Conservation (phyloP, 495 filamentous ascomycete genomes). For the Bacidia gigantensis region DNA sequence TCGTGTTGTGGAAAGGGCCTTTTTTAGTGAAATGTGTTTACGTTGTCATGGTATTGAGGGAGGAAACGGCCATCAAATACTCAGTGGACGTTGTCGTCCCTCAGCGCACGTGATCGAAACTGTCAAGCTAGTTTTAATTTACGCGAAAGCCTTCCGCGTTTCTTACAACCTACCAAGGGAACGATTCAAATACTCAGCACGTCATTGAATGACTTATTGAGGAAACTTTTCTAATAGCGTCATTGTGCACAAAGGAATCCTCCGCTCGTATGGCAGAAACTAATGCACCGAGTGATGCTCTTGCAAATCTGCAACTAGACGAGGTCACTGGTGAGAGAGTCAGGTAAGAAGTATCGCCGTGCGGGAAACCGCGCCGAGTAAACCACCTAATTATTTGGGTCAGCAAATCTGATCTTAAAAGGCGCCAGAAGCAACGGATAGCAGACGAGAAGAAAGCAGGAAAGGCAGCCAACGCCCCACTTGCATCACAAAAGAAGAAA, state of each 20-base stretch:
- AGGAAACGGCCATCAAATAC: too few species aligned
- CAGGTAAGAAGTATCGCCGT: conserved; percentile 16
- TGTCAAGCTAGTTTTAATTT: too few species aligned
- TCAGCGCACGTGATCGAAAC: too few species aligned
- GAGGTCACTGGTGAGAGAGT: conserved; percentile 73
- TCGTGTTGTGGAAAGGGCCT: too few species aligned
- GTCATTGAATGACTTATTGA: too few species aligned
- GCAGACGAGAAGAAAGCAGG: conserved; percentile 77
- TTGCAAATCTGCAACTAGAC: conserved; percentile 62
- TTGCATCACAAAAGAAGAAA: conserved; percentile 52
- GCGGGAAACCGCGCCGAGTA: background rate
- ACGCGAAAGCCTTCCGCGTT: too few species aligned
- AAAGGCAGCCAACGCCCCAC: conserved; percentile 48
- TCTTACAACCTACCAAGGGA: too few species aligned
- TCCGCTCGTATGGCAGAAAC: conserved; percentile 39
- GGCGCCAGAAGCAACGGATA: conserved; percentile 81
- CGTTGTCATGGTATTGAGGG: too few species aligned
- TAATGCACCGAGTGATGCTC: conserved; percentile 16
- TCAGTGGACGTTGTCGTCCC: too few species aligned
- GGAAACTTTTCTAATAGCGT: too few species aligned
- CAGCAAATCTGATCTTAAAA: conserved; percentile 89
- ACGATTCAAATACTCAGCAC: too few species aligned
- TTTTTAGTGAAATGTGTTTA: too few species aligned
- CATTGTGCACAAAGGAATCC: background rate
- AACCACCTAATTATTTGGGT: conserved; percentile 12